Conservation (phyloP, 2,329 filamentous ascomycete genomes). For the Pezicula carpinea region DNA sequence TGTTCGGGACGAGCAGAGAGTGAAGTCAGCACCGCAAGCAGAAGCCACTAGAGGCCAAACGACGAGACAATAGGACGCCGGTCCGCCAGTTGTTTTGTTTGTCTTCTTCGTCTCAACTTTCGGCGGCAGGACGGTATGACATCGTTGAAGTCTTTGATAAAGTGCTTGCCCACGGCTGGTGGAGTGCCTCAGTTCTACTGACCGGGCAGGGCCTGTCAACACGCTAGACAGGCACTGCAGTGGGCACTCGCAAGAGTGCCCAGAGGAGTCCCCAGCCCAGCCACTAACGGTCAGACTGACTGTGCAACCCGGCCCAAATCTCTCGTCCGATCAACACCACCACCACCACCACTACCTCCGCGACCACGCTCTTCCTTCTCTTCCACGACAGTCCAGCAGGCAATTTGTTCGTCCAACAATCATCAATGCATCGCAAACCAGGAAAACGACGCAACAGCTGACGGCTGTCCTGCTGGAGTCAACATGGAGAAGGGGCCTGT, state of each 20-base stretch:
- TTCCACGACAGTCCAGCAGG: not conserved
- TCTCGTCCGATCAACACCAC: not conserved
- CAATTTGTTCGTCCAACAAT: not conserved
- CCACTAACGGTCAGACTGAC: not conserved
- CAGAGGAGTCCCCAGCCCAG: not conserved
- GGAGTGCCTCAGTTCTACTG: not conserved
- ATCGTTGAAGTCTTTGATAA: not conserved
- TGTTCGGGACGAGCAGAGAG: too few species aligned
- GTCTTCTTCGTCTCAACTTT: not conserved
- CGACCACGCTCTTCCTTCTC: not conserved
- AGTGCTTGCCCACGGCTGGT: not conserved
- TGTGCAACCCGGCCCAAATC: not conserved
- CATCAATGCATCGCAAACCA: constrained; percentile 21
- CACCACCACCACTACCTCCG: not conserved
- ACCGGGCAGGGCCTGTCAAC: not conserved
- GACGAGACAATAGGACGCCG: too few species aligned
- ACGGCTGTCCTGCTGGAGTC: constrained; percentile 4
- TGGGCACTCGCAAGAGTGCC: not conserved
- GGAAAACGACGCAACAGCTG: constrained; percentile 17
- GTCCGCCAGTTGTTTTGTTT: too few species aligned
- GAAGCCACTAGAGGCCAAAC: too few species aligned
- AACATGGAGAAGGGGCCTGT: not conserved
- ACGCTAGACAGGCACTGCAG: not conserved
- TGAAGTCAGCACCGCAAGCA: too few species aligned
- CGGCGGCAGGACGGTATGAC: not conserved